Evolutionary conservation across 345 rosid genomes (phyloP).

Genomic region (Combretum micranthum): DNA sequence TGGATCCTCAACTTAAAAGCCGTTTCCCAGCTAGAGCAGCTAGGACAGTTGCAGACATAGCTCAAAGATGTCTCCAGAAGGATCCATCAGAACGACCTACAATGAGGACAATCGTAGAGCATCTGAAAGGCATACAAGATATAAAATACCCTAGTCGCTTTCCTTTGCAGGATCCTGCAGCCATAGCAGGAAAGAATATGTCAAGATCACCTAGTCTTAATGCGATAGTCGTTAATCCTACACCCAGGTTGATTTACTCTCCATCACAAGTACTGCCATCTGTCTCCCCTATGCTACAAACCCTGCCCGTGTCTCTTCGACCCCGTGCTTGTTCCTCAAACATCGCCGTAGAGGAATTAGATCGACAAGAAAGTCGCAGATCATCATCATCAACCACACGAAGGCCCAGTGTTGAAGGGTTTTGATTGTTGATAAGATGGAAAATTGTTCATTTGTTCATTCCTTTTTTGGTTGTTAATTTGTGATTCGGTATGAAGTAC

Average conservation of each 20-base stretch:
- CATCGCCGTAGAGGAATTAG: constrained; percentile 54
- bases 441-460: constrained; percentile 19
- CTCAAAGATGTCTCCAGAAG: constrained; percentile 74
- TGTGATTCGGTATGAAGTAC: constrained; percentile 32
- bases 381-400: constrained; percentile 55
- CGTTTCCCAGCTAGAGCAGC: constrained; percentile 82
- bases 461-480: constrained; percentile 14
- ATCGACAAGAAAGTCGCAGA: constrained; percentile 59
- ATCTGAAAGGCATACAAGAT: constrained; percentile 75
- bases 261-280: constrained; percentile 46
- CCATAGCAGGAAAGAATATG: constrained; percentile 56
- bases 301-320: constrained; percentile 48
- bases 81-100: constrained; percentile 92
- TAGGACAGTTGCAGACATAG: constrained; percentile 76
- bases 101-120: constrained; percentile 75
- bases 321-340: constrained; percentile 54
- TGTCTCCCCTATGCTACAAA: constrained; percentile 41
- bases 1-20: constrained; percentile 92
- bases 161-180: constrained; percentile 78
- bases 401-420: constrained; percentile 89
- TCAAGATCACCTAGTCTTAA: constrained; percentile 84
- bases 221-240: constrained; percentile 49
- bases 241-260: constrained; percentile 56
- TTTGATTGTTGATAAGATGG: constrained; percentile 58
- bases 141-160: constrained; percentile 71